Evolutionary conservation across 352 stramenopile species (phyloP), one percentile per base, ranked within the genome.

Genomic region (Phytophthora multivora): DNA sequence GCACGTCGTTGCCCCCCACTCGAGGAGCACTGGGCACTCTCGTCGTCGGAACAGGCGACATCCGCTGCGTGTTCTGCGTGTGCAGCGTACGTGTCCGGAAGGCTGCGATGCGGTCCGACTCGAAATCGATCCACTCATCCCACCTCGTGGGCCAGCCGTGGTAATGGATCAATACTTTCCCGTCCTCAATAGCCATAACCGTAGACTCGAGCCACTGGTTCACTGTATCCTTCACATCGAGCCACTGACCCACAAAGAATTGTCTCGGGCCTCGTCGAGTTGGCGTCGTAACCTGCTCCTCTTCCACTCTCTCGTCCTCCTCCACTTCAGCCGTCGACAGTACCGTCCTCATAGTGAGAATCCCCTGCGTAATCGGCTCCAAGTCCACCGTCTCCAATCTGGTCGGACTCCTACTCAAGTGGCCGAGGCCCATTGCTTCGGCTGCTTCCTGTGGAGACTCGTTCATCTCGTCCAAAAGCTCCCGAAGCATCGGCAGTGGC

Each of bases 141-240:
- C 97, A 99, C 5, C 97, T 84, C 28, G 92, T 80, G 1, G 97
- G 96, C 97, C 97, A 99, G 10, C 96, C 96, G 54, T 99, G 98
- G 71, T 99, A 99, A 66, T 99, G 96, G 23, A 99, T 83, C 15
- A 98, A 66, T 26, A 99, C 65, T 54, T 98, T 88, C 23, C 90
- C 81, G 8, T 82, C 69, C 0, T 68, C 69, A 18, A 98, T 87
- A 25, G 97, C 88, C 58, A 98, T 89, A 9, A 99, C 77, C 0
- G 97, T 99, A 18, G 94, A 97, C 80, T 99, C 97, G 1, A 99
- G 75, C 97, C 97, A 99, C 59, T 99, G 96, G 71, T 98, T 97
- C 23, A 99, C 96, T 0, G 97, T 99, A 71, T 99, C 97, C 54
- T 97, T 91, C 23, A 97, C 94, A 74, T 99, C 97, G 4, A 99